Evolutionary conservation across 2,329 filamentous ascomycete genomes (phyloP), one percentile per base, ranked within the genome.

Genomic region (Rutstroemia sydowiana): DNA sequence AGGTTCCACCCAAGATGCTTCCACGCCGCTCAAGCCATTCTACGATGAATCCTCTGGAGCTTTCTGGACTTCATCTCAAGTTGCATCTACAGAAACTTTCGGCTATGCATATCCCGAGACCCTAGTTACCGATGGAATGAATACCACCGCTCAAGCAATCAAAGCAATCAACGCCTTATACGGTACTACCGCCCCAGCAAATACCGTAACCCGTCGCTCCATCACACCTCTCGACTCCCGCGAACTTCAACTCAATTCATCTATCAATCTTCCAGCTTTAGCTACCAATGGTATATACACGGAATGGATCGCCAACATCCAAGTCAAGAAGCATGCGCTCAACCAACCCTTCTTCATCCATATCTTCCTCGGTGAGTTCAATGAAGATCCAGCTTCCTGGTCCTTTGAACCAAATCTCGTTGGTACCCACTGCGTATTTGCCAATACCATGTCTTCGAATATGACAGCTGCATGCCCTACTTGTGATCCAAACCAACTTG

Each of bases 231-330:
- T 18, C 13, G 26, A 21, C 7, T 28, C 18, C 28, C 34, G 43
- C 21, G 31, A 46, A 14, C 32, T 51, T 32, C 23, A 47, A 46
- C n/a, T 26, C 7, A 42, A 52, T 23, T 21, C 47, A 6, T 45
- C 48, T 18, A n/a, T 5, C 16, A n/a, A 30, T n/a, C 40, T 50
- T 16, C 23, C 42, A 7, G 13, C 1, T 20, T 32, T 45, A 2
- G 11, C 67, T 67, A 16, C 13, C 10, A 28, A 30, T 11, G 45
- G 37, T 8, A 14, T 18, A 48, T 49, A 48, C 32, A 48, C 45
- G 7, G 77, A 91, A 60, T 92, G 87, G 79, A 74, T 82, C 21
- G 81, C 79, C 58, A 87, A 86, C 60, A 75, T 91, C 41, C 71
- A 73, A 14, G 78, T 83, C 20, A 71, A 75, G 49, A 84, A 81